Percentiles rank a stretch among this genome's conserved stretches.
These are phyloP conservation scores for Yarrowia sp. DNA, from an alignment of 805 yeast genomes.

Conservation along the genomic window DNA sequence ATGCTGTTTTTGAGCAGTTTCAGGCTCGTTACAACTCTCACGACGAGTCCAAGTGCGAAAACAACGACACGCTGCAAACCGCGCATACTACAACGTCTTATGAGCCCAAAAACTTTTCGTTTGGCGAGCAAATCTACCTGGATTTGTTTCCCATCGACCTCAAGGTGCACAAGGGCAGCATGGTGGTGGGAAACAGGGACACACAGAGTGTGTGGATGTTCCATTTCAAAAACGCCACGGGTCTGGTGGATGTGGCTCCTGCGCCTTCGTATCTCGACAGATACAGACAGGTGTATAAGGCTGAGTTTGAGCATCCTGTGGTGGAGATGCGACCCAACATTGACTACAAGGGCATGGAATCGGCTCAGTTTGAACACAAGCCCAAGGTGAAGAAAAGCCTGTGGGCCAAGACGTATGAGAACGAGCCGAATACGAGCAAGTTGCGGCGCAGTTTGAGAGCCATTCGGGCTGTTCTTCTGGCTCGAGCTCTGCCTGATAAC, in stretches of 20 bases:
- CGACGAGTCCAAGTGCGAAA: not conserved
- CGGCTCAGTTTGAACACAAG: not conserved
- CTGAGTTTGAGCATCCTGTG: slow-evolving; percentile 52
- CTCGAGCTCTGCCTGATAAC: not conserved
- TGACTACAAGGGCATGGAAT: slow-evolving; percentile 46
- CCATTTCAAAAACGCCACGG: slow-evolving; percentile 54
- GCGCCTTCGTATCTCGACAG: slow-evolving; percentile 54
- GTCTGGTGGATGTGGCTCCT: slow-evolving; percentile 53
- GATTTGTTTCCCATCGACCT: slow-evolving; percentile 59
- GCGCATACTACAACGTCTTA: not conserved
- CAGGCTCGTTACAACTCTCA: not conserved
- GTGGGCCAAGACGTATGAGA: slow-evolving; percentile 16
- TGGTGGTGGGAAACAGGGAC: slow-evolving; percentile 73
- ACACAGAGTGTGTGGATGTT: slow-evolving; percentile 70
- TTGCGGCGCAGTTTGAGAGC: not conserved
- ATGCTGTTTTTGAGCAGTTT: slow-evolving; percentile 45
- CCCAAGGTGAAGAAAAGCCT: slow-evolving; percentile 3
- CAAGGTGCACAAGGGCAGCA: slow-evolving; percentile 59
- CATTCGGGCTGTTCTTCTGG: not conserved
- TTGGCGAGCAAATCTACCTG: slow-evolving; percentile 30
- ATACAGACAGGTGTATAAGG: slow-evolving; percentile 47
- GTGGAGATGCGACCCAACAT: slow-evolving; percentile 68
- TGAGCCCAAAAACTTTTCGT: slow-evolving; percentile 25
- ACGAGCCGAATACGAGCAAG: slow-evolving; percentile 12
- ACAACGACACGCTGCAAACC: not conserved